A percentile compares a stretch with the other conserved stretches of the same genome.
Evolutionary conservation across 768 basidiomycete species (phyloP).

Genomic region (Amanita muscaria): DNA sequence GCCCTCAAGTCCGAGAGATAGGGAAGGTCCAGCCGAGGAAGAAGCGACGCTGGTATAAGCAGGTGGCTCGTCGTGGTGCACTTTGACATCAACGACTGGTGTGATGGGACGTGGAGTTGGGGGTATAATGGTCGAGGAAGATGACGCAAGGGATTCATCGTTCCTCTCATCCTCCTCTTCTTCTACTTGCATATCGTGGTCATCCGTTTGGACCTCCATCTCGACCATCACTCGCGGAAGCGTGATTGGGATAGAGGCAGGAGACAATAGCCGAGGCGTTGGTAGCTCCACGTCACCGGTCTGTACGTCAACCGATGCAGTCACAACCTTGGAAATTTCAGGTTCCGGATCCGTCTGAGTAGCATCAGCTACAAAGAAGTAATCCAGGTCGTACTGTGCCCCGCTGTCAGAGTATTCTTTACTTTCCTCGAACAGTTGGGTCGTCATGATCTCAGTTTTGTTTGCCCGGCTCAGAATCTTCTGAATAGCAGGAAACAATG

Average conservation of each 20-base stretch:
- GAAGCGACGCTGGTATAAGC: slow-evolving; percentile 39
- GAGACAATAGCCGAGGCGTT: too few species aligned
- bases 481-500: slow-evolving; percentile 25
- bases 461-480: slow-evolving; percentile 59
- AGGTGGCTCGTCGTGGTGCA: slow-evolving; percentile 53
- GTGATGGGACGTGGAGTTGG: slow-evolving; percentile 51
- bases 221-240: slow-evolving; percentile 34
- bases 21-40: slow-evolving; percentile 1
- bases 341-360: slow-evolving; percentile 53
- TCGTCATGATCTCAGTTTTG: slow-evolving; percentile 35
- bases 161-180: slow-evolving; percentile 37
- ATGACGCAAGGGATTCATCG: slow-evolving; percentile 53
- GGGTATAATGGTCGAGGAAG: slow-evolving; percentile 64
- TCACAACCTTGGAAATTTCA: slow-evolving; percentile 34
- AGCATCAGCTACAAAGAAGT: slow-evolving; percentile 36
- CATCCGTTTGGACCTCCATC: slow-evolving; percentile 62
- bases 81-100: slow-evolving; percentile 20
- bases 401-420: slow-evolving; percentile 72
- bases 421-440: slow-evolving; percentile 40
- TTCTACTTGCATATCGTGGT: slow-evolving; percentile 33
- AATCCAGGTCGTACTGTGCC: slow-evolving; percentile 58
- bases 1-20: slow-evolving; percentile 32
- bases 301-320: slow-evolving; percentile 44
- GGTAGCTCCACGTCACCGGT: slow-evolving; percentile 34
- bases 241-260: slow-evolving; percentile 18